A percentile compares a stretch with the other conserved stretches of the same genome.
These are phyloP conservation scores for Excoecaria agallocha DNA, from an alignment of 345 rosid species.

Conservation along the genomic window DNA sequence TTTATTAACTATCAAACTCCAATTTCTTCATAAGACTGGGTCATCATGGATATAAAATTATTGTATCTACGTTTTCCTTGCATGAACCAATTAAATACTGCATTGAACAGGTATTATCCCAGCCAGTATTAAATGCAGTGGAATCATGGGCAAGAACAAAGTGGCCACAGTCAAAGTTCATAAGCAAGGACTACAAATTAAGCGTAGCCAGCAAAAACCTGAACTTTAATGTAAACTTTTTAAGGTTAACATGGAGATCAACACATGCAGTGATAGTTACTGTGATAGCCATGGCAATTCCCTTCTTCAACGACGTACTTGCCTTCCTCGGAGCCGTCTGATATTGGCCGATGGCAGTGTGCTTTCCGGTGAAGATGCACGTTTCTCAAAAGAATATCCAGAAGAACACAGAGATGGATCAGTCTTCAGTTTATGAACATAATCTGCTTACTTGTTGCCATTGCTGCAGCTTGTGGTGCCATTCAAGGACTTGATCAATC, in stretches of 20 bases:
- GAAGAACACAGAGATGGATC: slow-evolving; percentile 13
- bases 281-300: slow-evolving; percentile 27
- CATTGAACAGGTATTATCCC: slow-evolving; percentile 20
- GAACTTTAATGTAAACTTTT: slow-evolving; percentile 4
- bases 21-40: too few species aligned
- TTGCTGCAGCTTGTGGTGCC: slow-evolving; percentile 24
- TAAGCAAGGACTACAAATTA: slow-evolving; percentile 5
- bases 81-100: not conserved
- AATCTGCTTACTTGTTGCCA: slow-evolving; percentile 21
- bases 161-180: slow-evolving; percentile 25
- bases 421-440: slow-evolving; percentile 17
- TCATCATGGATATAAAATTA: too few species aligned
- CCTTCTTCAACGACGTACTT: slow-evolving; percentile 33
- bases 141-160: slow-evolving; percentile 23
- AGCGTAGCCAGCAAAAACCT: not conserved
- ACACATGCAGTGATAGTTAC: slow-evolving; percentile 16
- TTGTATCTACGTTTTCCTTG: too few species aligned
- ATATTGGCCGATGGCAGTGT: slow-evolving; percentile 31
- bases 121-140: slow-evolving; percentile 21
- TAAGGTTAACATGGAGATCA: slow-evolving; percentile 29
- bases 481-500: slow-evolving; percentile 20
- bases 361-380: slow-evolving; percentile 34
- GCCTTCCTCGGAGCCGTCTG: slow-evolving; percentile 27
- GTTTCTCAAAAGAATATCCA: slow-evolving; percentile 22
- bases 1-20: too few species aligned